These are phyloP conservation scores for Penicillium sp. DNA, from an alignment of 2,329 filamentous ascomycete genomes.

Conservation along the genomic window DNA sequence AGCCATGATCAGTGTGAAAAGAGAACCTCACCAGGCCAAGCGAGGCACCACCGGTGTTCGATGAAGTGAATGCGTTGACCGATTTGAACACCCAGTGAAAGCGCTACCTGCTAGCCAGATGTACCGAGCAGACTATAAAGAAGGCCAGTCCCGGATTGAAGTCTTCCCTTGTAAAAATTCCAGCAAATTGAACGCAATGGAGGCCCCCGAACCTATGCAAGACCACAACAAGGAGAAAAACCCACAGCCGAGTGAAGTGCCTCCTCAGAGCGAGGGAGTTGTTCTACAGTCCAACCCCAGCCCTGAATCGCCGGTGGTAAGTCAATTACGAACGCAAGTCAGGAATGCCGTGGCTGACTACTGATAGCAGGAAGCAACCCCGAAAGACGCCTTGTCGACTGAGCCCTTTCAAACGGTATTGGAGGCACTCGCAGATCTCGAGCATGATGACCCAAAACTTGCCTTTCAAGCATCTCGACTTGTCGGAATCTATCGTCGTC, in stretches of 20 bases:
- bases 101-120: no score
- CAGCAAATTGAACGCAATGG: background rate
- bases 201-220: background rate
- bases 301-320: background rate
- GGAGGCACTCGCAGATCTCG: background rate
- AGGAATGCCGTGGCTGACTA: background rate
- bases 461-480: slow-evolving; percentile 1
- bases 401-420: background rate
- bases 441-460: slow-evolving; percentile 2
- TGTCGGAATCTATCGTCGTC: background rate
- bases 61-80: no score
- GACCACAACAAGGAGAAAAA: background rate
- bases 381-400: background rate
- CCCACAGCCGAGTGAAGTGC: background rate
- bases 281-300: background rate
- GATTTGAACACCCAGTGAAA: no score
- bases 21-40: no score
- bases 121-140: no score
- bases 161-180: background rate
- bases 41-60: no score
- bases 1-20: no score
- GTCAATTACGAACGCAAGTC: background rate
- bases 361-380: slow-evolving; percentile 1
- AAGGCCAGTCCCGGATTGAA: no score
- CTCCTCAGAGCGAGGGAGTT: background rate